Percentiles rank a stretch among this genome's conserved stretches.
These are phyloP conservation scores for Vitis riparia DNA, from an alignment of 164 flowering plant species.

Conservation along the genomic window DNA sequence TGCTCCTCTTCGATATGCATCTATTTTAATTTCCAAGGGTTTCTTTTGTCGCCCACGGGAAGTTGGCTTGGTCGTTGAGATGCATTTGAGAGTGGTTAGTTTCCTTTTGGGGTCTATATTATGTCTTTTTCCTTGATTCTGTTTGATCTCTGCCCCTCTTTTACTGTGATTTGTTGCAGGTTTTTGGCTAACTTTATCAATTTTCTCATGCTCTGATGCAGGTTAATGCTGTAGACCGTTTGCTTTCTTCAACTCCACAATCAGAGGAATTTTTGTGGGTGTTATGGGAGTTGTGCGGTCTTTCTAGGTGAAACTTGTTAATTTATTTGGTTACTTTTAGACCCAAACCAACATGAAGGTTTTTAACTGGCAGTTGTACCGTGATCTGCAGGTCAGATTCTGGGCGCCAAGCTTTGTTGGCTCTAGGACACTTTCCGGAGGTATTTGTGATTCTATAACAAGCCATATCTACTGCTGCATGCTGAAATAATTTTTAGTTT, in stretches of 20 bases:
- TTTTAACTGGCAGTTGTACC: conserved; percentile 1
- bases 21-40: conserved; percentile 68
- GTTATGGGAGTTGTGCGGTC: conserved; percentile 88
- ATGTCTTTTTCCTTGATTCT: neutral
- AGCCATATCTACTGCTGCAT: neutral
- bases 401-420: conserved; percentile 90
- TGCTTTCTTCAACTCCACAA: conserved; percentile 57
- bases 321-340: conserved; percentile 6
- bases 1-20: conserved; percentile 82
- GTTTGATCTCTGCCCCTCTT: neutral
- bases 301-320: conserved; percentile 64
- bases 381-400: conserved; percentile 75
- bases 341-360: neutral
- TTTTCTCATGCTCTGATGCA: conserved; percentile 26
- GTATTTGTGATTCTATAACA: conserved; percentile 30
- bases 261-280: conserved; percentile 87
- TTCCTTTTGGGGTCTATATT: conserved; percentile 2
- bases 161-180: neutral
- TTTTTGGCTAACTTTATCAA: neutral
- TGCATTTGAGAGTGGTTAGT: conserved; percentile 86
- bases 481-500: neutral
- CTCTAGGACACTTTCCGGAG: conserved; percentile 85
- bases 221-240: conserved; percentile 78
- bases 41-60: conserved; percentile 72
- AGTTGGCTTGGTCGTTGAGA: conserved; percentile 66